These are phyloP conservation scores for Tetracladium setigerum DNA, from an alignment of 495 filamentous ascomycete genomes.

Conservation along the genomic window DNA sequence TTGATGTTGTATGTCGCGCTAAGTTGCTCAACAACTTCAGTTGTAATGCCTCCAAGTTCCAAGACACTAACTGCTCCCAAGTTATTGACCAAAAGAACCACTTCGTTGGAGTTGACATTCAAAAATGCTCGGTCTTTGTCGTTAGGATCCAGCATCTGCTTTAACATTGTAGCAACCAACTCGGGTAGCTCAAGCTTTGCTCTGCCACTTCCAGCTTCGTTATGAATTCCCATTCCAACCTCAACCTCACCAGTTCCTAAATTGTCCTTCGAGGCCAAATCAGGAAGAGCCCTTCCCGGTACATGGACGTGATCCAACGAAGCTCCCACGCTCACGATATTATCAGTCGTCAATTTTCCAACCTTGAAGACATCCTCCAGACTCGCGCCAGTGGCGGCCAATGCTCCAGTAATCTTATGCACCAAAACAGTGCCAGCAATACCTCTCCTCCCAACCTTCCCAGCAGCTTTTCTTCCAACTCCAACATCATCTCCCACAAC, in stretches of 20 bases:
- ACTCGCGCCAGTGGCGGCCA: conserved; percentile 64
- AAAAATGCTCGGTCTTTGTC: conserved; percentile 81
- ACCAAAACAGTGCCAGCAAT: conserved; percentile 88
- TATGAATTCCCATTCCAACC: conserved; percentile 98
- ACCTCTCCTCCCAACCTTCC: conserved; percentile 87
- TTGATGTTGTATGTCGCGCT: conserved; percentile 57
- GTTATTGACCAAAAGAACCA: conserved; percentile 85
- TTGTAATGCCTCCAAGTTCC: conserved; percentile 81
- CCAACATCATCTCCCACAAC: conserved; percentile 95
- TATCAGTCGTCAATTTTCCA: conserved; percentile 63
- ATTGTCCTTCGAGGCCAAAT: conserved; percentile 35
- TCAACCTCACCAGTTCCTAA: conserved; percentile 71
- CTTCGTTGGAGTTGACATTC: conserved; percentile 52
- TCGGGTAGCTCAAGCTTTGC: conserved; percentile 57
- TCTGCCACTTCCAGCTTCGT: conserved; percentile 79
- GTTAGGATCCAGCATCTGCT: conserved; percentile 66
- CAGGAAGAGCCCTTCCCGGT: conserved; percentile 55
- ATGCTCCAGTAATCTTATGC: conserved; percentile 79
- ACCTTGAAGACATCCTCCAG: conserved; percentile 62
- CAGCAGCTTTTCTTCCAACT: conserved; percentile 72
- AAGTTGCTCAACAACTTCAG: conserved; percentile 81
- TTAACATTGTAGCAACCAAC: conserved; percentile 72
- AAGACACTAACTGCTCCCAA: conserved; percentile 85
- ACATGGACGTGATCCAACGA: conserved; percentile 89
- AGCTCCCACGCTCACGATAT: conserved; percentile 80